phyloP scores from a whole-genome alignment of 371 early-diverging fungal genomes.

The Encephalitozoon cuniculi region DNA sequence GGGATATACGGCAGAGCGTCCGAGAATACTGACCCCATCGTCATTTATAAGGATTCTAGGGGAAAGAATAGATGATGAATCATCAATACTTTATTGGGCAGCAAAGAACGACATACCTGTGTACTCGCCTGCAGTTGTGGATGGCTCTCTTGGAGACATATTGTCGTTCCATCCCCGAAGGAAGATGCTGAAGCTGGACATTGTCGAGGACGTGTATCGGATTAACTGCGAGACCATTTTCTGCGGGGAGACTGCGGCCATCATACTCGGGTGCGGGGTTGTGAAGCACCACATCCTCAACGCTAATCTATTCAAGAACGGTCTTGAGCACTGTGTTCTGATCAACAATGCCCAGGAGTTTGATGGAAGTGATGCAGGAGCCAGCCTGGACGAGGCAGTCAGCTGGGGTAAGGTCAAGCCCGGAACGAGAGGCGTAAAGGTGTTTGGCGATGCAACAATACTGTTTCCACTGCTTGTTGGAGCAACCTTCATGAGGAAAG shows the following conservation, averaged over 20 bases:
- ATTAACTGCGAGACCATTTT: slow-evolving; percentile 85
- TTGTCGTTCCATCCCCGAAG: slow-evolving; percentile 69
- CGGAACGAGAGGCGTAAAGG: slow-evolving; percentile 76
- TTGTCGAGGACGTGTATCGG: slow-evolving; percentile 79
- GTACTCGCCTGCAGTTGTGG: slow-evolving; percentile 92
- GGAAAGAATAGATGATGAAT: slow-evolving; percentile 79
- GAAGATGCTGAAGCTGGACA: slow-evolving; percentile 84
- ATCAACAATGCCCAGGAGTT: slow-evolving; percentile 95
- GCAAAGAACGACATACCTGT: slow-evolving; percentile 81
- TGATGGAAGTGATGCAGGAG: slow-evolving; percentile 98
- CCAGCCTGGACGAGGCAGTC: slow-evolving; percentile 91
- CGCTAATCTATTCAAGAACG: slow-evolving; percentile 91
- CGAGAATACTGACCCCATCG: slow-evolving; percentile 77
- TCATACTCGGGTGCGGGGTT: slow-evolving; percentile 93
- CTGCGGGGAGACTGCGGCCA: slow-evolving; percentile 84
- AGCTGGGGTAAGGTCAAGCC: slow-evolving; percentile 96
- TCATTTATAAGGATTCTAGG: slow-evolving; percentile 82
- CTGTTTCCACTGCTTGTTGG: slow-evolving; percentile 65
- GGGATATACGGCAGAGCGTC: slow-evolving; percentile 42
- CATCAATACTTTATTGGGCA: slow-evolving; percentile 90
- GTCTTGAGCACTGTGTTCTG: slow-evolving; percentile 91
- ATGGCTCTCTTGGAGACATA: slow-evolving; percentile 97
- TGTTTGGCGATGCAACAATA: slow-evolving; percentile 85
- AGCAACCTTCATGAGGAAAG: slow-evolving; percentile 35
- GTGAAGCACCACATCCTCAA: slow-evolving; percentile 98